Base-by-base conservation (phyloP, 805 yeast genomes). In the Pichia sporocuriosa region DNA sequence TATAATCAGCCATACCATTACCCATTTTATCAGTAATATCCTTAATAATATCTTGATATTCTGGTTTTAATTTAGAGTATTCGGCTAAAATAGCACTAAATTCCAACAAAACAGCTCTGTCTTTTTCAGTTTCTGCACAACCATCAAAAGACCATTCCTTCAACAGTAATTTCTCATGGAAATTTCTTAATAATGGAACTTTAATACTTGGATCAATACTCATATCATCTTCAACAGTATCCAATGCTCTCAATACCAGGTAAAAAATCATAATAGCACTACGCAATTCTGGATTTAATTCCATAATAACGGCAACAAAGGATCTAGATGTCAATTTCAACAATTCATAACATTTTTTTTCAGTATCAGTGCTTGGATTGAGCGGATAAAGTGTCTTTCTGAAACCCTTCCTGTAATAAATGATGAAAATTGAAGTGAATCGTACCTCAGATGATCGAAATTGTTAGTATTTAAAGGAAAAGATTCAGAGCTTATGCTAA, bases 141-240 rank as follows among this genome's bases (percentile, higher is more conserved):
- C 84, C 93, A 52, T 77, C 61, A 58, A 84, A 93, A 1, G 86
- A 81, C 95, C 96, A 93, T 49, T 80, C 86, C 31, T 71, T 67
- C 4, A 74, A 59, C 35, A 68, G 65, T 50, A 93, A 70, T 46
- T 83, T 80, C 23, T 72, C 63, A 58, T 79, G 70, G 62, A 93
- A 93, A 3, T 59, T 50, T 45, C 90, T 72, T 51, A 93, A 70
- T 37, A 88, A 59, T 2, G 93, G 88, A 21, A 88, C 66, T 65
- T 93, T 93, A 45, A 77, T 53, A 17, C 70, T 68, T 5, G 84
- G 79, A 47, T 77, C 81, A 44, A 93, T 66, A 8, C 93, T 75
- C 94, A 88, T 88, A 61, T 93, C 97, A 62, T 93, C 98, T 62
- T 93, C 98, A 42, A 93, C 73, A 1, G 98, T 93, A 58, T 93